Percentiles rank a stretch among this genome's conserved stretches.
Evolutionary conservation across 2,329 filamentous ascomycete species (phyloP).

Genomic region (Epicoccum nigrum): DNA sequence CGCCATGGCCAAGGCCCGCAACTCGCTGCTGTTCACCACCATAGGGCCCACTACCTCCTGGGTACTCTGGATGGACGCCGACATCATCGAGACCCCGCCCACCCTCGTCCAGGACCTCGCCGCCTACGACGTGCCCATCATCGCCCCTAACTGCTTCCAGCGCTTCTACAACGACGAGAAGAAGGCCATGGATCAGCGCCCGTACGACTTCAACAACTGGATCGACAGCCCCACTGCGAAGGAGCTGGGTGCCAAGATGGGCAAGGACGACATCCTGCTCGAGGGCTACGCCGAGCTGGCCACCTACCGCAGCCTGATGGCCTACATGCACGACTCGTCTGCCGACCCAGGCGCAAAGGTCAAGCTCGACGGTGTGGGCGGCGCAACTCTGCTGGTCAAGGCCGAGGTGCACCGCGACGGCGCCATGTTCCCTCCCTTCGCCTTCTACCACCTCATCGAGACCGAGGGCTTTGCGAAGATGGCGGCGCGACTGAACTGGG

Average conservation of each 20-base stretch:
- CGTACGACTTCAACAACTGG: slow-evolving; percentile 99
- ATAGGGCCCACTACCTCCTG: slow-evolving; percentile 89
- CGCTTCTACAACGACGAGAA: slow-evolving; percentile 73
- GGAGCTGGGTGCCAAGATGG: slow-evolving; percentile 78
- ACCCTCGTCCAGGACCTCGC: slow-evolving; percentile 91
- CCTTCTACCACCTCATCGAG: slow-evolving; percentile 97
- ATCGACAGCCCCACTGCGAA: slow-evolving; percentile 83
- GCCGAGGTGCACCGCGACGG: slow-evolving; percentile 96
- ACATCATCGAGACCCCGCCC: slow-evolving; percentile 86
- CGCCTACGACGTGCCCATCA: slow-evolving; percentile 82
- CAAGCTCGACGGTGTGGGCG: slow-evolving; percentile 88
- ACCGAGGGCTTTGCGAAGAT: slow-evolving; percentile 98
- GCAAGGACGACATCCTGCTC: slow-evolving; percentile 86
- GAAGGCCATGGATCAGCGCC: slow-evolving; percentile 73
- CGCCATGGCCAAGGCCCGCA: slow-evolving; percentile 91
- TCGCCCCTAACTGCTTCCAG: slow-evolving; percentile 96
- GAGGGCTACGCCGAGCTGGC: slow-evolving; percentile 94
- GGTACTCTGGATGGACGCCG: slow-evolving; percentile 95
- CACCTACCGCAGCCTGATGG: slow-evolving; percentile 91
- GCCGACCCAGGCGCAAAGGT: slow-evolving; percentile 67
- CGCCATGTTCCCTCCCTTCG: slow-evolving; percentile 96
- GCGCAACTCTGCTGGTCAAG: slow-evolving; percentile 90
- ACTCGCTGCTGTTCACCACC: slow-evolving; percentile 93
- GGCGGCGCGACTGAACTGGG: slow-evolving; percentile 86
- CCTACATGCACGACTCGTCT: slow-evolving; percentile 69